Base-by-base conservation (phyloP, 192 early-diverging fungal genomes). In the Coemansia sp. region DNA sequence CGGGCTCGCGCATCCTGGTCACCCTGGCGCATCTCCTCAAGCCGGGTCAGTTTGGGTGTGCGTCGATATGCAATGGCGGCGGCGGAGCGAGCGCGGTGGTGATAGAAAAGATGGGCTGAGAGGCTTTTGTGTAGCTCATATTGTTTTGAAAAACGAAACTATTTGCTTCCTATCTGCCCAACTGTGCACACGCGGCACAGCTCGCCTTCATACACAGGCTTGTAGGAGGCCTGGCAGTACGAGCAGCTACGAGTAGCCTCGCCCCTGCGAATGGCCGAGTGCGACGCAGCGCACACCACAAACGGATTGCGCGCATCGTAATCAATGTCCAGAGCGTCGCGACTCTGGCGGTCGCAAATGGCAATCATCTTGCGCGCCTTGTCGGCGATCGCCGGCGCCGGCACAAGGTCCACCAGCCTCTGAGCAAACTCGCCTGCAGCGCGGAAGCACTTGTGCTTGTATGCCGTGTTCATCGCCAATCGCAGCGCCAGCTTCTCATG, bases 261-360 rank as follows among this genome's bases (percentile, higher is more conserved):
- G 41, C 94, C 95, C 39, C 85, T 84, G 83, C 95, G 92, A 60
- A 99, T 98, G 6, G 97, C 94, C 32, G 89, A 85, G 62, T 86
- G 91, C 24, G 93, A 89, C 33, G 84, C 83, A 11, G 83, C 91
- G 67, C 95, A 98, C 3, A 95, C 76, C 3, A 88, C 87, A 69
- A 97, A 96, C 54, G 95, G 93, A 69, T 95, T 98, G 83, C 91
- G 94, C 69, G 93, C 92, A 68, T 95, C 93, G 71, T 98, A 99
- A 40, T 94, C 87, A 17, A 99, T 70, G 18, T 83, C 60, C 24
- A 95, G 83, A 65, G 87, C 87, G 76, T 97, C 92, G 18, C 84
- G 82, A 50, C 90, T 88, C 55, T 85, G 90, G 29, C 85, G 87
- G 67, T 94, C 91, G 60, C 87, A 88, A 21, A 86, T 83, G 7